Conservation (phyloP, 2,329 filamentous ascomycete genomes). For the Arthrobotrys pseudoclavata region DNA sequence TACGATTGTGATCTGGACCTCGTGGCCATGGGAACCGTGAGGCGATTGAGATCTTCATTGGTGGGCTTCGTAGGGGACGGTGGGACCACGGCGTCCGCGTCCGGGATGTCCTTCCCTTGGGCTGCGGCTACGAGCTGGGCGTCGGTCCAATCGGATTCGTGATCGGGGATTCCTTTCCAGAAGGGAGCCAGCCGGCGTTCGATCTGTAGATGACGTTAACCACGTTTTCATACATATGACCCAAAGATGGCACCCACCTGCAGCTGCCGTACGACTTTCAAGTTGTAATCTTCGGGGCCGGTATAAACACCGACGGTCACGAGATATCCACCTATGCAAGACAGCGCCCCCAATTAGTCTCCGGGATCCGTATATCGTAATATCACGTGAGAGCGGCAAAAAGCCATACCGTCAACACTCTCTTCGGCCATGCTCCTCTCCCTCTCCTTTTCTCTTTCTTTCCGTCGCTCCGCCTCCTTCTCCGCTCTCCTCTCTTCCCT, state of each 20-base stretch:
- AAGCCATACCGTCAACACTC: conserved; percentile 78
- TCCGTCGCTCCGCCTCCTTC: conserved; percentile 90
- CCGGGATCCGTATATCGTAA: conserved; percentile 10
- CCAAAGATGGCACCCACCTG: conserved; percentile 75
- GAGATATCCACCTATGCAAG: conserved; percentile 77
- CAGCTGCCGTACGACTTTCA: conserved; percentile 85
- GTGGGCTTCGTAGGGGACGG: conserved; percentile 70
- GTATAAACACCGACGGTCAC: conserved; percentile 96
- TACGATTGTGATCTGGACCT: conserved; percentile 78
- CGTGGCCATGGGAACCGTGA: conserved; percentile 83
- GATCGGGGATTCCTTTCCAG: conserved; percentile 93
- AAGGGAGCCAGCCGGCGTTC: conserved; percentile 93
- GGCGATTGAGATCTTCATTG: conserved; percentile 75
- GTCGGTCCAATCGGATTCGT: conserved; percentile 89
- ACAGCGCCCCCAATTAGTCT: neutral
- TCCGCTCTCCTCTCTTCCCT: conserved; percentile 79
- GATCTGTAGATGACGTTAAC: conserved; percentile 73
- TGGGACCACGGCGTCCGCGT: conserved; percentile 81
- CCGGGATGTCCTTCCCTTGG: conserved; percentile 84
- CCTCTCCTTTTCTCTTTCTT: conserved; percentile 82
- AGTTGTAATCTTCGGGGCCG: conserved; percentile 92
- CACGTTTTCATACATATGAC: neutral
- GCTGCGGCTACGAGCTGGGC: conserved; percentile 94
- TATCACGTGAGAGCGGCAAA: conserved; percentile 39
- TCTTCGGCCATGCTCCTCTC: conserved; percentile 92